A percentile compares a stretch with the other conserved stretches of the same genome.
Evolutionary conservation across 2,329 filamentous ascomycete genomes (phyloP).

Genomic region (Trichophyton mentagrophytes): DNA sequence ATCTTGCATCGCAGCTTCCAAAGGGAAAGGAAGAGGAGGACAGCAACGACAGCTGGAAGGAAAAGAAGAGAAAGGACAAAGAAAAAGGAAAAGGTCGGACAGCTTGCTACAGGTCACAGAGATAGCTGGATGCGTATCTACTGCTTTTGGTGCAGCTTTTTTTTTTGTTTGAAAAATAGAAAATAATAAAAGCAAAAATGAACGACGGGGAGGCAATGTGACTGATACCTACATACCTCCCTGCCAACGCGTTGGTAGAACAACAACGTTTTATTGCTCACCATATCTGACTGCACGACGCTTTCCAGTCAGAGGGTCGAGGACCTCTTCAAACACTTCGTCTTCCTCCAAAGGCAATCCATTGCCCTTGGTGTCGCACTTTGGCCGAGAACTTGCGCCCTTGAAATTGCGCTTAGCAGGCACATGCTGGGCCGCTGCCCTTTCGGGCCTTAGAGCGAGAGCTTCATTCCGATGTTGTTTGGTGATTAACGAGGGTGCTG

Average conservation of each 20-base stretch:
- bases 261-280: background rate
- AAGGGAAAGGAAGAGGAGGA: background rate
- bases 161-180: too few relatives aligned
- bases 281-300: constrained; percentile 13
- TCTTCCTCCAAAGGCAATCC: constrained; percentile 14
- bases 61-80: background rate
- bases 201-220: background rate
- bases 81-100: background rate
- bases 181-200: background rate
- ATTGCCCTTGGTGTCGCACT: background rate
- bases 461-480: background rate
- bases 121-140: too few relatives aligned
- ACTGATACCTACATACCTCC: background rate
- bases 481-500: background rate
- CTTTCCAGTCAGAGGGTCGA: constrained; percentile 14
- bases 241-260: background rate
- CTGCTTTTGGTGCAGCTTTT: too few relatives aligned
- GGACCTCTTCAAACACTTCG: constrained; percentile 16
- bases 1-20: background rate
- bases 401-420: background rate
- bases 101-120: background rate
- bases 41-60: background rate
- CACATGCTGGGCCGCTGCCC: background rate
- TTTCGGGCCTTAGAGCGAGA: background rate
- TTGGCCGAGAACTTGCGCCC: background rate